Evolutionary conservation across 164 flowering plant species (phyloP), one percentile per base, ranked within the genome.

Genomic region (Nymphaea thermarum): DNA sequence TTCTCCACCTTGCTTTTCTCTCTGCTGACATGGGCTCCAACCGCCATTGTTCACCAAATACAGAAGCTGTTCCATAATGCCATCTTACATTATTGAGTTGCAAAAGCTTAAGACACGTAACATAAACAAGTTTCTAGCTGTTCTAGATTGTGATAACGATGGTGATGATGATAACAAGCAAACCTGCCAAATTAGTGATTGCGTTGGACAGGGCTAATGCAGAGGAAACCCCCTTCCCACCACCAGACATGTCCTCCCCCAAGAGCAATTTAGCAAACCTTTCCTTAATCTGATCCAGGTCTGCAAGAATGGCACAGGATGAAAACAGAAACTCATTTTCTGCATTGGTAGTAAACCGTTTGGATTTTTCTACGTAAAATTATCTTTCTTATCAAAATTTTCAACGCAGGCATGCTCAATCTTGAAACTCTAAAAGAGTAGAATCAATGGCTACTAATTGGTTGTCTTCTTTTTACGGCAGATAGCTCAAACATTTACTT

Each of bases 231-330:
- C 98, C 98, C 70, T 87, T 90, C 62, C 93, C 95, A 25, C 96
- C 90, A n/a, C 98, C 98, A 0, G 96, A 90, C 98, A 93, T 93
- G 53, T 93, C 98, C 80, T 93, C 98, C 5, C 98, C 98, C 74
- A 93, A 78, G 65, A 93, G 86, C 75, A 93, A 72, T 82, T 90
- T 93, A 3, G 96, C 77, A 78, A 90, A 90, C 74, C 76, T 88
- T 68, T 90, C 98, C 82, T 87, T 93, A 81, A 90, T 86, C 82
- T 73, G 12, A 3, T 88, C 95, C 73, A 79, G 60, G 60, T 93
- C 98, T 90, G 81, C 57, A 78, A 47, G 12, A 7, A 47, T 47
- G 11, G 12, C 12, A 47, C 55, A 25, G 36, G 36, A 25, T 47
- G 7, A 47, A 47, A 47, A 12, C 55, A 47, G 7, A 47, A 47